Conservation (phyloP, 441 rosid genomes). For the Populus hybrid region DNA sequence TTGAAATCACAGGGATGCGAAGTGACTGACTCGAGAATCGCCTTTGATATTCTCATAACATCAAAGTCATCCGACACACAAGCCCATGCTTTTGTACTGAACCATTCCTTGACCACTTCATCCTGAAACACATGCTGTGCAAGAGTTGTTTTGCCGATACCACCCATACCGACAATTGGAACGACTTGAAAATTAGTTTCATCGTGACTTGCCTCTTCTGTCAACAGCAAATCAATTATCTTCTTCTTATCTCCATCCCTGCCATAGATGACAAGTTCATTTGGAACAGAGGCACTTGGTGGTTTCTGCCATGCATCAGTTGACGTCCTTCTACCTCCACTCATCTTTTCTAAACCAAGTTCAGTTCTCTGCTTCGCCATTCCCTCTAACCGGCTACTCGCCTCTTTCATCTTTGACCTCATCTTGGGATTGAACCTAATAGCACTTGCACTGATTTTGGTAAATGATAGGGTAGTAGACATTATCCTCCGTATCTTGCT, state of each 20-base stretch:
- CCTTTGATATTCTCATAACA: not conserved
- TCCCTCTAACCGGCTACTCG: not conserved
- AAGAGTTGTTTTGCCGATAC: slow-evolving; percentile 9
- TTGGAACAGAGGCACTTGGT: not conserved
- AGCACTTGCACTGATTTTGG: not conserved
- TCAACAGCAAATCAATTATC: not conserved
- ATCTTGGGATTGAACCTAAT: not conserved
- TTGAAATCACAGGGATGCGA: not conserved
- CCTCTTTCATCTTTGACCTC: not conserved
- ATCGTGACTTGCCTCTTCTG: not conserved
- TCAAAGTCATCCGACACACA: slow-evolving; percentile 10
- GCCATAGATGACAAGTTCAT: not conserved
- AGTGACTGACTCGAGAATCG: slow-evolving; percentile 1
- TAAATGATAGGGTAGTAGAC: not conserved
- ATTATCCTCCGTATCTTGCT: not conserved
- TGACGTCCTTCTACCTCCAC: too few relatives aligned
- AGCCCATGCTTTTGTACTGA: not conserved
- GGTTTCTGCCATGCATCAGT: not conserved
- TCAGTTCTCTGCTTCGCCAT: not conserved
- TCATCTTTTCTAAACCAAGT: not conserved
- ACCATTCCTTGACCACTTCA: too few relatives aligned
- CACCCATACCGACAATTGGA: slow-evolving; percentile 7
- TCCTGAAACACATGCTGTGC: slow-evolving; percentile 1
- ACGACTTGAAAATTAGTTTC: not conserved
- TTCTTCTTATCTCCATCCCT: slow-evolving; percentile 1